Percentiles rank a stretch among this genome's conserved stretches.
Evolutionary conservation across 441 rosid species (phyloP).

Genomic region (Geranium incanum): DNA sequence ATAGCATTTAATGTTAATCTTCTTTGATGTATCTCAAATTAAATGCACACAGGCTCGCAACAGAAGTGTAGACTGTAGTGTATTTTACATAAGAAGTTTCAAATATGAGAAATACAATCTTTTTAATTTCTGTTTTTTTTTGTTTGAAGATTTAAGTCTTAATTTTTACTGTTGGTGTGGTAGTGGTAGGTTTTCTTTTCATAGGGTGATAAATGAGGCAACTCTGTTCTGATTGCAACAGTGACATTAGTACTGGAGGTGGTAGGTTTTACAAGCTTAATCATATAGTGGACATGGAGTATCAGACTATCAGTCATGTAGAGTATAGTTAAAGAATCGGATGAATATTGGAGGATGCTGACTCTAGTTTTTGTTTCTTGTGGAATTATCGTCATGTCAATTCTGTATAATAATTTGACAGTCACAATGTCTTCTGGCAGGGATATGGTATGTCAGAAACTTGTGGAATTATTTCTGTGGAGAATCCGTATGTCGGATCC

Average conservation of each 20-base stretch:
- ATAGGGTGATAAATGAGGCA: not conserved
- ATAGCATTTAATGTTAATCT: not conserved
- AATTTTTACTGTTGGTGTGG: too few species aligned
- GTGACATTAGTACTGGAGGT: too few species aligned
- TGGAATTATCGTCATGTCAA: not conserved
- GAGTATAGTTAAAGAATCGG: not conserved
- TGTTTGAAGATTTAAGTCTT: too few species aligned
- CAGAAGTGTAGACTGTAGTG: not conserved
- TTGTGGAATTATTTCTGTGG: constrained; percentile 48
- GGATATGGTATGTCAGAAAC: constrained; percentile 94
- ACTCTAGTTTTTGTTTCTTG: not conserved
- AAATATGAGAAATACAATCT: not conserved
- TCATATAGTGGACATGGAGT: not conserved
- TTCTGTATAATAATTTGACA: not conserved
- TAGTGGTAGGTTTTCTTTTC: not conserved
- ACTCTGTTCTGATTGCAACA: too few species aligned
- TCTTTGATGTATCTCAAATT: not conserved
- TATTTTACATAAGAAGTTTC: not conserved
- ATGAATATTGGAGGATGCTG: not conserved
- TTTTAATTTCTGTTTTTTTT: too few species aligned
- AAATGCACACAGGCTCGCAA: not conserved
- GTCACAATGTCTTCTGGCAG: constrained; percentile 28
- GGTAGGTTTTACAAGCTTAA: not conserved
- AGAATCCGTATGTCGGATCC: constrained; percentile 35
- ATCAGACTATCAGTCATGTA: not conserved